Conservation (phyloP, 495 filamentous ascomycete species). For the Podospora fimiseda region DNA sequence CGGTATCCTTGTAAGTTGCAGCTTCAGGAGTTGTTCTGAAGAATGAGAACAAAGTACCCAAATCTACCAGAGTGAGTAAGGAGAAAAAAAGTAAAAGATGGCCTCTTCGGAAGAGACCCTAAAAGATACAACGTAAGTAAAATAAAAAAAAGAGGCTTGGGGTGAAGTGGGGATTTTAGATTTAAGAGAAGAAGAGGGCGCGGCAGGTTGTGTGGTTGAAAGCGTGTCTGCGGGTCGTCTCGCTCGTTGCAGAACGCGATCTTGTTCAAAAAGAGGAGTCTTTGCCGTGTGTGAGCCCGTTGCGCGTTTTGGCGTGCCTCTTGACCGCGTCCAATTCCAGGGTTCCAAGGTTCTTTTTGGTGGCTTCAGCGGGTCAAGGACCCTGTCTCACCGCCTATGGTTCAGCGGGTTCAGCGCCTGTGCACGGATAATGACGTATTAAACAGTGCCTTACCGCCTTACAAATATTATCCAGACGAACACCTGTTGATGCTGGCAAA, state of each 20-base stretch:
- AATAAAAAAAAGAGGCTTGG: constrained; percentile 2
- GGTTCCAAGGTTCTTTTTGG: too few species aligned
- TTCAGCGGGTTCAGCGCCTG: constrained; percentile 9
- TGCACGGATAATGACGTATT: constrained; percentile 2
- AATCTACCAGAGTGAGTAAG: neutral
- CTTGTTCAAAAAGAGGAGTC: constrained; percentile 17
- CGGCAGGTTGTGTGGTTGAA: too few species aligned
- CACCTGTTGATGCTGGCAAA: too few species aligned
- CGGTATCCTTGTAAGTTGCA: constrained; percentile 16
- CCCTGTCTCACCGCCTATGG: constrained; percentile 9
- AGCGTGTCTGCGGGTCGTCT: constrained; percentile 26
- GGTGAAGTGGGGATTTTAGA: constrained; percentile 25
- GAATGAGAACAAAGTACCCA: neutral
- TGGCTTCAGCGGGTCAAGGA: constrained; percentile 8
- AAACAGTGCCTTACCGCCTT: too few species aligned
- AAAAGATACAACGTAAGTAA: constrained; percentile 3
- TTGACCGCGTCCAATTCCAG: too few species aligned
- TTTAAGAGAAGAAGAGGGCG: constrained; percentile 26
- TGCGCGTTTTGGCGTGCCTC: constrained; percentile 20
- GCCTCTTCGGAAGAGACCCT: neutral
- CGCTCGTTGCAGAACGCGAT: constrained; percentile 26
- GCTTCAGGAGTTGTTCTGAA: too few species aligned
- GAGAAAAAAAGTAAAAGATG: neutral
- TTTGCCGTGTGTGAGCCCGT: constrained; percentile 6
- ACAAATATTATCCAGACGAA: too few species aligned